Percentiles rank a stretch among this genome's conserved stretches.
phyloP scores from a whole-genome alignment of 352 stramenopile species.

The Pythium plurisporium region DNA sequence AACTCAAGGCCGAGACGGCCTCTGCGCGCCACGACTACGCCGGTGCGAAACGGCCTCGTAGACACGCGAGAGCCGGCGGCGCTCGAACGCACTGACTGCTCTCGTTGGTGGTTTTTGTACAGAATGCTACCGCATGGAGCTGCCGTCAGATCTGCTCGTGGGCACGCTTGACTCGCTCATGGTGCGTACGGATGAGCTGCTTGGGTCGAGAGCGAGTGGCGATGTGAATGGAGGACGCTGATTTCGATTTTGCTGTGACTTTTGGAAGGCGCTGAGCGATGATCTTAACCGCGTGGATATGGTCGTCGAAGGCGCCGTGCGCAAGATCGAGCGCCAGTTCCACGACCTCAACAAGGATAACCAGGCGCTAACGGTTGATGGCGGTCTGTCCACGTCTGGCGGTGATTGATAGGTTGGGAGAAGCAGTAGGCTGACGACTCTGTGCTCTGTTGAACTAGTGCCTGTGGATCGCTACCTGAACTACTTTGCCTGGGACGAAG shows the following conservation, averaged over 20 bases:
- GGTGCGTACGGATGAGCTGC: conserved; percentile 50
- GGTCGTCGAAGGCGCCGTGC: conserved; percentile 93
- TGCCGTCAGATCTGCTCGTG: conserved; percentile 93
- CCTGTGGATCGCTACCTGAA: conserved; percentile 93
- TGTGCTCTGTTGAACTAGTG: conserved; percentile 39
- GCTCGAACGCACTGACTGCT: background rate
- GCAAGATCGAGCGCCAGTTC: conserved; percentile 97
- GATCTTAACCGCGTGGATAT: conserved; percentile 95
- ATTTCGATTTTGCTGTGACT: too few relatives aligned
- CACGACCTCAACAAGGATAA: conserved; percentile 90
- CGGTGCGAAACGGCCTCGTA: conserved; percentile 24
- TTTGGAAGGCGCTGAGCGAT: conserved; percentile 76
- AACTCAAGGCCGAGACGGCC: conserved; percentile 80
- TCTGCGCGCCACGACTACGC: conserved; percentile 80
- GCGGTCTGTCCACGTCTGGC: conserved; percentile 33
- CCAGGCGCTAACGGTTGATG: conserved; percentile 81
- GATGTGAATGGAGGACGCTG: too few relatives aligned
- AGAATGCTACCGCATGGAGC: conserved; percentile 82
- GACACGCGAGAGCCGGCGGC: background rate
- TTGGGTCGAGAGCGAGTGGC: too few relatives aligned
- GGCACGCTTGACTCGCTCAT: conserved; percentile 98
- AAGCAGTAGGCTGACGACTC: background rate
- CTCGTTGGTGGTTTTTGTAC: background rate
- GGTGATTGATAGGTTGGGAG: background rate
- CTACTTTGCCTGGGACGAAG: conserved; percentile 98